Evolutionary conservation across 106 monocot genomes (phyloP).

Genomic region (Apostasia shenzhenica): DNA sequence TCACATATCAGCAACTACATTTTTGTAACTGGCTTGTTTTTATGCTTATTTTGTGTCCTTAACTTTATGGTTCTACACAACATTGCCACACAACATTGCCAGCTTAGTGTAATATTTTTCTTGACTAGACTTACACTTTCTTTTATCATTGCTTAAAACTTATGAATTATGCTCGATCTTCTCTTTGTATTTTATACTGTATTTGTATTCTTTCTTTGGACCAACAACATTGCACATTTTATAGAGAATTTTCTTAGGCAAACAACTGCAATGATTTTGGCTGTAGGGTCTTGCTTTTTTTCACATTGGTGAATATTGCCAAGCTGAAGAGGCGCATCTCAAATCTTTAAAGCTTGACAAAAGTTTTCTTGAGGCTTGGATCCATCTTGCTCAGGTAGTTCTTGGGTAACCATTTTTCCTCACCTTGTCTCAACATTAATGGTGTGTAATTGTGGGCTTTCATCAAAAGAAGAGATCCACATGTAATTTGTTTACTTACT

Average conservation of each 20-base stretch:
- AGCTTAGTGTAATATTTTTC: too few species aligned
- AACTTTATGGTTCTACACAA: too few species aligned
- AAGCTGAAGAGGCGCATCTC: conserved; percentile 77
- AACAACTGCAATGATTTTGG: conserved; percentile 1
- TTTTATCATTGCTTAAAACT: not conserved
- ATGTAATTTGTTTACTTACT: too few species aligned
- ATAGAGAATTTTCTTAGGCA: too few species aligned
- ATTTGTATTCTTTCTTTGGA: not conserved
- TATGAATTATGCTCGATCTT: not conserved
- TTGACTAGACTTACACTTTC: not conserved
- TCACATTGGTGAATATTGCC: conserved; percentile 65
- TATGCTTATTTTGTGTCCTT: too few species aligned
- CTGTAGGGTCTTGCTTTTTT: conserved; percentile 75
- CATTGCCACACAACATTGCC: too few species aligned
- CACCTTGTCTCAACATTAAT: not conserved
- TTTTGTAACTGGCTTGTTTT: too few species aligned
- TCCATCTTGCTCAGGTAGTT: conserved; percentile 79
- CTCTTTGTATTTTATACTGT: not conserved
- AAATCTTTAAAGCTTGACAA: conserved; percentile 64
- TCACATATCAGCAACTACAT: too few species aligned
- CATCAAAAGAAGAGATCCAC: too few species aligned
- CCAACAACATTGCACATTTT: not conserved
- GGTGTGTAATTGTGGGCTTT: too few species aligned
- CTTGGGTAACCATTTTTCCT: not conserved
- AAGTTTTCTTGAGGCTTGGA: conserved; percentile 79